phyloP scores from a whole-genome alignment of 2,329 filamentous ascomycete genomes.

The Aspergillus awamori region DNA sequence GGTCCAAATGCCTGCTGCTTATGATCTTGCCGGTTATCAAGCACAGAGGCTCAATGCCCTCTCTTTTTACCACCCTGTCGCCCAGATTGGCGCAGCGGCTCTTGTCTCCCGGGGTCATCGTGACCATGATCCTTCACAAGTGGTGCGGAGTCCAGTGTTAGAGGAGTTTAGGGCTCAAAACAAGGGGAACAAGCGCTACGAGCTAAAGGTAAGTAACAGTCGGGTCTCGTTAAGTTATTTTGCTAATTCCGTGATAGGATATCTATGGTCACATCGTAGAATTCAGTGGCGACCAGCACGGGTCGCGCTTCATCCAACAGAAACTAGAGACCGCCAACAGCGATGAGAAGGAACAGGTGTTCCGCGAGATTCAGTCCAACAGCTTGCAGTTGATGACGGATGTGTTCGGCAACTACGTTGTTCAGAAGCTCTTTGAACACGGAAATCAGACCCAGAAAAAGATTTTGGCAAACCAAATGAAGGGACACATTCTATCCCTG shows the following conservation, averaged over 20 bases:
- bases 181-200: constrained; percentile 74
- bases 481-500: constrained; percentile 75
- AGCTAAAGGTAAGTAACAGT: constrained; percentile 66
- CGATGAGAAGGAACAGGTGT: constrained; percentile 91
- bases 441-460: constrained; percentile 93
- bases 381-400: constrained; percentile 90
- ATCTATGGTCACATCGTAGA: constrained; percentile 88
- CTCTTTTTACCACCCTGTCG: constrained; percentile 40
- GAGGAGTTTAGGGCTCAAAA: constrained; percentile 76
- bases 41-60: constrained; percentile 38
- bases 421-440: constrained; percentile 97
- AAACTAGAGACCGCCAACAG: constrained; percentile 92
- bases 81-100: constrained; percentile 34
- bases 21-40: constrained; percentile 39
- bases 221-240: background rate
- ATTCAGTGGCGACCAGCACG: constrained; percentile 94
- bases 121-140: constrained; percentile 62
- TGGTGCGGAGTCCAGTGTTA: constrained; percentile 70
- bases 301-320: constrained; percentile 91
- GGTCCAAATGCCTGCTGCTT: constrained; percentile 34
- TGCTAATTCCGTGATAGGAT: constrained; percentile 54
- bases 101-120: constrained; percentile 51
- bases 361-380: constrained; percentile 82
- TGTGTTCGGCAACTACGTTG: constrained; percentile 97
- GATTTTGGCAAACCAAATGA: constrained; percentile 82